These are phyloP conservation scores for Aspergillus texensis DNA, from an alignment of 2,329 filamentous ascomycete species.

Conservation along the genomic window DNA sequence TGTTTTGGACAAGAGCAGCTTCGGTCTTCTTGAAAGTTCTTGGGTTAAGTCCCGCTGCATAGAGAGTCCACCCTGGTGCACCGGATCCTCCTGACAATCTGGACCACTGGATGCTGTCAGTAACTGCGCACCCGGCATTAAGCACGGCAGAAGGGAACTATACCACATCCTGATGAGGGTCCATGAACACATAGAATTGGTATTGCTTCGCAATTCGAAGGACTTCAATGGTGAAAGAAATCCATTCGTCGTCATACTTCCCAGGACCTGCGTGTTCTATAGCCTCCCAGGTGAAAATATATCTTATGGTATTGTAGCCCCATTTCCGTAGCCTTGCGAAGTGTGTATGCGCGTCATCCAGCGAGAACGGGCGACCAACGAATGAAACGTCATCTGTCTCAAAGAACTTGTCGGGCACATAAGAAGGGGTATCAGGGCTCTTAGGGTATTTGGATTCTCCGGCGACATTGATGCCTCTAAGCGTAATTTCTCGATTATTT, in stretches of 20 bases:
- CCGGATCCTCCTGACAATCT: constrained; percentile 92
- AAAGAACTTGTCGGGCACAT: constrained; percentile 78
- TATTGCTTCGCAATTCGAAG: constrained; percentile 83
- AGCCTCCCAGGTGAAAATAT: constrained; percentile 99
- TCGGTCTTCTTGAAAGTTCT: constrained; percentile 82
- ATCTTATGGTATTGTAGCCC: constrained; percentile 95
- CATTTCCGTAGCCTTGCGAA: constrained; percentile 83
- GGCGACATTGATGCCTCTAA: constrained; percentile 92
- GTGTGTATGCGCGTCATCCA: constrained; percentile 80
- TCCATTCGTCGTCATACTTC: constrained; percentile 90
- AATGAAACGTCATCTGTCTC: constrained; percentile 92
- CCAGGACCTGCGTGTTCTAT: constrained; percentile 90
- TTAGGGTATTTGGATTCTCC: constrained; percentile 89
- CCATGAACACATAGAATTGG: constrained; percentile 97
- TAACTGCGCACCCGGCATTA: constrained; percentile 13
- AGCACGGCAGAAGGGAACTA: constrained; percentile 36
- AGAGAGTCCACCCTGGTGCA: constrained; percentile 96
- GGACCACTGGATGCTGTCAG: constrained; percentile 70
- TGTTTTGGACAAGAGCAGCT: constrained; percentile 93
- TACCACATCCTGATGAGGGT: constrained; percentile 96
- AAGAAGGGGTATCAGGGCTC: constrained; percentile 77
- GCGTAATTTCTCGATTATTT: constrained; percentile 78
- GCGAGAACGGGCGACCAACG: constrained; percentile 78
- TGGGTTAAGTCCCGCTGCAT: constrained; percentile 89
- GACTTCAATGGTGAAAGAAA: constrained; percentile 84